Evolutionary conservation across 2,329 filamentous ascomycete genomes (phyloP), one percentile per base, ranked within the genome.

Genomic region (Apiospora saccharicola): DNA sequence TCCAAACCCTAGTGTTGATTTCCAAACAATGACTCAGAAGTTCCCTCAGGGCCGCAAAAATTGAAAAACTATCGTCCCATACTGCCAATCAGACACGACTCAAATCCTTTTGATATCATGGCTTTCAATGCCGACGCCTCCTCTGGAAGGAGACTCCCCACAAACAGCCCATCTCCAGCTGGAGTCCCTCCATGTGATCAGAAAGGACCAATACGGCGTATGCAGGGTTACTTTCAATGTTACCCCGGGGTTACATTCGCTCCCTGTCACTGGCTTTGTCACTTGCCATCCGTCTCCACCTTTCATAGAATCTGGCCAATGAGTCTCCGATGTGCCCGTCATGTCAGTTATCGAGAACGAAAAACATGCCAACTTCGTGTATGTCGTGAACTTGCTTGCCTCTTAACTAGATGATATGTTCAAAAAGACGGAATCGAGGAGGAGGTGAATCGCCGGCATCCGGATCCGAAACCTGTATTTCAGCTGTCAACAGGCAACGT

Each of bases 201-300:
- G 19, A 41, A 41, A 64, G 30, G 7, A n/a, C 12, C 34, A 64
- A 22, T 61, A 61, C 30, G 53, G 16, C 10, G 30, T 34, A 37
- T 61, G 53, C 53, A 61, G 30, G 53, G 30, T 64, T 64, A 64
- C 57, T 14, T 14, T 64, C 8, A 41, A 64, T 64, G 34, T 3
- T 41, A 64, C 57, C 57, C 16, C 34, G 3, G 8, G 57, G 57
- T 64, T n/a, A 64, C 57, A 64, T 64, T 64, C 57, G 57, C 57
- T n/a, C 19, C n/a, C 30, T 41, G 19, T 41, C n/a, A 64, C 34
- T n/a, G 22, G 5, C 8, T 41, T n/a, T 13, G 12, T 12, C 41
- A 12, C 34, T 24, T 22, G 12, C 34, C 57, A 12, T 19, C 2
- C 2, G 4, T 64, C 57, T 41, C 34, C 57, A n/a, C 57, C 19